Percentiles rank a stretch among this genome's conserved stretches.
These are phyloP conservation scores for Diaporthe citri DNA, from an alignment of 2,329 filamentous ascomycete genomes.

Conservation along the genomic window DNA sequence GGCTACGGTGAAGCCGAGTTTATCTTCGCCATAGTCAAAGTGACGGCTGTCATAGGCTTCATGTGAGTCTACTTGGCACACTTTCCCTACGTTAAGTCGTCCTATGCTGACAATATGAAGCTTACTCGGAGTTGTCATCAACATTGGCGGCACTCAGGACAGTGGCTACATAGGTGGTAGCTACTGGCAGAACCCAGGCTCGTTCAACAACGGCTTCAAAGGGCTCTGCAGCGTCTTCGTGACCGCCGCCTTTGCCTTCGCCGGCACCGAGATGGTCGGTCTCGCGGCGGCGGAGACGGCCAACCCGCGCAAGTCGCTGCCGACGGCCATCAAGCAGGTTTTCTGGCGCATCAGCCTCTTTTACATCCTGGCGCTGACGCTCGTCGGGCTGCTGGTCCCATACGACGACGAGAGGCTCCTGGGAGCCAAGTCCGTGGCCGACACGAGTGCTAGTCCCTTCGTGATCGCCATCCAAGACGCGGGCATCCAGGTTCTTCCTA, in stretches of 20 bases:
- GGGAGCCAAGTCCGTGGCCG: conserved; percentile 53
- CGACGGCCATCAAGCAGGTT: conserved; percentile 90
- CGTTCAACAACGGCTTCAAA: conserved; percentile 86
- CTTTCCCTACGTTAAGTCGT: not conserved
- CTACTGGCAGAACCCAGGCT: conserved; percentile 85
- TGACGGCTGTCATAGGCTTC: conserved; percentile 87
- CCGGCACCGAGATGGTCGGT: conserved; percentile 81
- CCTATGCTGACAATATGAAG: conserved; percentile 55
- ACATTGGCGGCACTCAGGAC: conserved; percentile 81
- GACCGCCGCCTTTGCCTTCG: conserved; percentile 81
- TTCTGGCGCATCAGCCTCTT: conserved; percentile 96
- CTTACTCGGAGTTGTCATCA: conserved; percentile 86
- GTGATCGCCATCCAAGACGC: conserved; percentile 92
- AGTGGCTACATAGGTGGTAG: conserved; percentile 83
- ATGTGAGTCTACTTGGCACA: conserved; percentile 69
- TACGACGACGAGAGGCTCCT: conserved; percentile 77
- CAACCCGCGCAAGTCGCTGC: conserved; percentile 85
- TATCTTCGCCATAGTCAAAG: conserved; percentile 86
- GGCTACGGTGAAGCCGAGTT: conserved; percentile 94
- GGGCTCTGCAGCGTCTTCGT: conserved; percentile 85
- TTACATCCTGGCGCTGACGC: conserved; percentile 84
- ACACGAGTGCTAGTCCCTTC: conserved; percentile 73
- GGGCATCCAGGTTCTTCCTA: conserved; percentile 83
- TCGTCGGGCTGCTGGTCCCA: conserved; percentile 86
- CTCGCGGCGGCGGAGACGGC: conserved; percentile 82